Evolutionary conservation across 208 protist genomes (phyloP).

Genomic region (Herpetomonas samuelpessoai): DNA sequence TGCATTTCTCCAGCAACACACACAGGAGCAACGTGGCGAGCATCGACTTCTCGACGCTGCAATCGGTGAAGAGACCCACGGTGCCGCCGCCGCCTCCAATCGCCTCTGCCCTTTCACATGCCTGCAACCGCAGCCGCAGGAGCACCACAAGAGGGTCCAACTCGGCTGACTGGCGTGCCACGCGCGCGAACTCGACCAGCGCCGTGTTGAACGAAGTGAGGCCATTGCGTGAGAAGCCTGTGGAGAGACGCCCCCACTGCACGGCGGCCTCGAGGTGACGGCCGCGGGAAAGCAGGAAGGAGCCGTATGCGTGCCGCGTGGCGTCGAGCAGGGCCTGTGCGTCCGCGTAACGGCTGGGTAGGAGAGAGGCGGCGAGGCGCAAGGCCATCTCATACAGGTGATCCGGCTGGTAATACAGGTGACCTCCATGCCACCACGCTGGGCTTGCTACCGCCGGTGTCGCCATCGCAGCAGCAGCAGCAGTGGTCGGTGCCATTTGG

Average conservation of each 20-base stretch:
- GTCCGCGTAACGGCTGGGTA: neutral
- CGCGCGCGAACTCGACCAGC: slow-evolving; percentile 15
- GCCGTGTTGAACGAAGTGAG: slow-evolving; percentile 15
- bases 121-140: slow-evolving; percentile 14
- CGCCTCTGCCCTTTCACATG: slow-evolving; percentile 11
- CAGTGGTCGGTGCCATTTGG: neutral
- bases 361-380: slow-evolving; percentile 10
- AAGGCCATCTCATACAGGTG: slow-evolving; percentile 25
- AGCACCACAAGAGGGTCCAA: slow-evolving; percentile 25
- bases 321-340: neutral
- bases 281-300: slow-evolving; percentile 10
- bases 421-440: no score
- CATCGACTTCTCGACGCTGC: neutral
- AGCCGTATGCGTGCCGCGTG: slow-evolving; percentile 20
- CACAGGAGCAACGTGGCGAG: slow-evolving; percentile 23
- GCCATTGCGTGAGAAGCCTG: neutral
- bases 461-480: no score
- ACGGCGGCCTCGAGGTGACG: slow-evolving; percentile 28
- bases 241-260: slow-evolving; percentile 16
- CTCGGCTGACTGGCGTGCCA: slow-evolving; percentile 1
- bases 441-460: no score
- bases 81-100: slow-evolving; percentile 1
- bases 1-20: slow-evolving; percentile 21
- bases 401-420: slow-evolving; percentile 15
- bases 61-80: neutral